Conservation (phyloP, 1,284 basidiomycete genomes). For the Ganoderma lucidum region DNA sequence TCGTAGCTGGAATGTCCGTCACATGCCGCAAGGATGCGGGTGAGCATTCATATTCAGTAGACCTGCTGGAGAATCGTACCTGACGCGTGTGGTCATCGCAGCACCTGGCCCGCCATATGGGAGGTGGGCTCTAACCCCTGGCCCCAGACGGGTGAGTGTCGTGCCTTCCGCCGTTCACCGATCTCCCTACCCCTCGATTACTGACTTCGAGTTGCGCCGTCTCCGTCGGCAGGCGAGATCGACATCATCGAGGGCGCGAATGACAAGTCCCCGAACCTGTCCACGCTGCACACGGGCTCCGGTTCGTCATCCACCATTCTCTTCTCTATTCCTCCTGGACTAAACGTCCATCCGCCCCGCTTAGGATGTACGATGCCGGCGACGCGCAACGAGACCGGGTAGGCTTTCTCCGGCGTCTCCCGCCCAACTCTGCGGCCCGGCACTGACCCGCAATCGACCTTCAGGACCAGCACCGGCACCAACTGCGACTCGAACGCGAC, state of each 20-base stretch:
- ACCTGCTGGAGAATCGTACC: not conserved
- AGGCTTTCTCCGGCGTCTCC: slow-evolving; percentile 28
- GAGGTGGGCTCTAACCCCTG: slow-evolving; percentile 43
- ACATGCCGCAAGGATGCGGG: slow-evolving; percentile 73
- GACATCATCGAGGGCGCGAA: slow-evolving; percentile 79
- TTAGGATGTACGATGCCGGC: slow-evolving; percentile 69
- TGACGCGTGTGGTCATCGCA: slow-evolving; percentile 13
- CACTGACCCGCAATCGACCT: not conserved
- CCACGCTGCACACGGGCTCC: slow-evolving; percentile 68
- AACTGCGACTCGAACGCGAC: slow-evolving; percentile 38
- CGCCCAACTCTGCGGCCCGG: no score
- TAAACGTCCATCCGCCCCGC: not conserved
- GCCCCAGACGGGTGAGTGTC: slow-evolving; percentile 39
- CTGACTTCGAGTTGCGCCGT: not conserved
- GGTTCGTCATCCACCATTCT: slow-evolving; percentile 37
- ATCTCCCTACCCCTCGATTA: not conserved
- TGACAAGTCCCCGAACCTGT: slow-evolving; percentile 58
- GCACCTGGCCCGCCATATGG: slow-evolving; percentile 51
- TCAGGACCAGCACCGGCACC: slow-evolving; percentile 26
- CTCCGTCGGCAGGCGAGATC: slow-evolving; percentile 58
- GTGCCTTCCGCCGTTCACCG: not conserved
- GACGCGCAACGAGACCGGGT: slow-evolving; percentile 59
- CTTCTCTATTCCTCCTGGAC: not conserved
- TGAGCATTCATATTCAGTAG: slow-evolving; percentile 48
- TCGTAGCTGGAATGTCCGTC: slow-evolving; percentile 59